Percentiles rank a stretch among this genome's conserved stretches.
Conservation (phyloP, 148 eudicot genomes). For the Rhododendron simsii region DNA sequence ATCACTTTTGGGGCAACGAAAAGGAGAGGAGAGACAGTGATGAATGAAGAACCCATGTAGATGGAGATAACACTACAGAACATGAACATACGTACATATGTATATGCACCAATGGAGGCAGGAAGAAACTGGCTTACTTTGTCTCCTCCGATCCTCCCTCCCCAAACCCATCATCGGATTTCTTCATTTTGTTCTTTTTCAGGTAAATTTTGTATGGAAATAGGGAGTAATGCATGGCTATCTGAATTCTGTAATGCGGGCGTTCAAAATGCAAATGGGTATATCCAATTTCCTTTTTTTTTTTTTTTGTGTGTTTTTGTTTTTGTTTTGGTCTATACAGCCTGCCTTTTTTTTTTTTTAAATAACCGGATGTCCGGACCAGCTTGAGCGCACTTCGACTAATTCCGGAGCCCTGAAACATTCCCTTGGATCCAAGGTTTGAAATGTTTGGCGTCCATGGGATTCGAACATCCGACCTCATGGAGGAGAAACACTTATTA, state of each 20-base stretch:
- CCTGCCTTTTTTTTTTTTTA: neutral
- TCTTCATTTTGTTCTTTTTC: constrained; percentile 28
- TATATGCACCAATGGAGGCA: constrained; percentile 45
- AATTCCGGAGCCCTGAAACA: too few species aligned
- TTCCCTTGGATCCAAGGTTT: too few species aligned
- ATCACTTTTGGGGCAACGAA: neutral
- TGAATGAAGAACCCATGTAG: neutral
- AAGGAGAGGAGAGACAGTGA: neutral
- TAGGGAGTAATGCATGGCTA: neutral
- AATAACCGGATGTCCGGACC: too few species aligned
- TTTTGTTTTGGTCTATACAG: neutral
- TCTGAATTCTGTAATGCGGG: neutral
- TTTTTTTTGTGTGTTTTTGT: neutral
- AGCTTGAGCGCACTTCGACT: too few species aligned
- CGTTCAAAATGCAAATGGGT: neutral
- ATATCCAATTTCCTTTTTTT: neutral
- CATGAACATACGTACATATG: neutral
- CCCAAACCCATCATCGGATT: constrained; percentile 34
- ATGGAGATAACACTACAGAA: neutral
- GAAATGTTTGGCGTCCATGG: too few species aligned
- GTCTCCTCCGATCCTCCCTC: constrained; percentile 41
- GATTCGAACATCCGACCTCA: neutral
- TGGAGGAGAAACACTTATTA: neutral
- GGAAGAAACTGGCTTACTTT: constrained; percentile 62
- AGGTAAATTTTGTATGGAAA: constrained; percentile 23